Percentiles rank a stretch among this genome's conserved stretches.
These are phyloP conservation scores for Aspergillus pseudoterreus DNA, from an alignment of 2,329 filamentous ascomycete genomes.

Conservation along the genomic window DNA sequence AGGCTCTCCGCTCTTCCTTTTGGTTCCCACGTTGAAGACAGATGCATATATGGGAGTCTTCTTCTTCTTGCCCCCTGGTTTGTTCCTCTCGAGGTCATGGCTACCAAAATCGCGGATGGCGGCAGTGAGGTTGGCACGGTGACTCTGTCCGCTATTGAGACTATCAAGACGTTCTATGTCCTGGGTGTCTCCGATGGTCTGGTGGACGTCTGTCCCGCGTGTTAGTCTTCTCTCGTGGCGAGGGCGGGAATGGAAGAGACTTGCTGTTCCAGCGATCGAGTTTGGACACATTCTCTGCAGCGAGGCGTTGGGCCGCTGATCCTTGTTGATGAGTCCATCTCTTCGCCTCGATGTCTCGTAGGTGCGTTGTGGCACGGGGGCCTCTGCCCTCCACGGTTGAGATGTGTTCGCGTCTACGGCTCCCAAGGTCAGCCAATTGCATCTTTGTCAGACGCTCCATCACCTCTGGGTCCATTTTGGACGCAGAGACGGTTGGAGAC, in stretches of 20 bases:
- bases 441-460: not conserved
- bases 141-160: slow-evolving; percentile 37
- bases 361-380: slow-evolving; percentile 5
- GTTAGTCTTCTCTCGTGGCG: slow-evolving; percentile 5
- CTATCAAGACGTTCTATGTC: slow-evolving; percentile 28
- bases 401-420: slow-evolving; percentile 32
- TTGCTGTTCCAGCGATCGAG: slow-evolving; percentile 34
- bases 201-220: slow-evolving; percentile 25
- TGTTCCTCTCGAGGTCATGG: slow-evolving; percentile 7
- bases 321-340: slow-evolving; percentile 28
- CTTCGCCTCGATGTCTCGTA: slow-evolving; percentile 25
- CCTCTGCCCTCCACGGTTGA: slow-evolving; percentile 27
- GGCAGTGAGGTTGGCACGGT: slow-evolving; percentile 29
- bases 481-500: not conserved
- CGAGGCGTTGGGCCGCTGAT: slow-evolving; percentile 24
- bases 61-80: not conserved
- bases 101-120: slow-evolving; percentile 16
- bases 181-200: slow-evolving; percentile 26
- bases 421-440: slow-evolving; percentile 29
- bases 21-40: slow-evolving; percentile 1
- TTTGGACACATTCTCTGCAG: slow-evolving; percentile 20
- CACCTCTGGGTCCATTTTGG: not conserved
- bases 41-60: not conserved
- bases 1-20: not conserved
- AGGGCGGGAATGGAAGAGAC: slow-evolving; percentile 1